Base-by-base conservation (phyloP, 108 stramenopile species). In the Thalassiosira profunda region DNA sequence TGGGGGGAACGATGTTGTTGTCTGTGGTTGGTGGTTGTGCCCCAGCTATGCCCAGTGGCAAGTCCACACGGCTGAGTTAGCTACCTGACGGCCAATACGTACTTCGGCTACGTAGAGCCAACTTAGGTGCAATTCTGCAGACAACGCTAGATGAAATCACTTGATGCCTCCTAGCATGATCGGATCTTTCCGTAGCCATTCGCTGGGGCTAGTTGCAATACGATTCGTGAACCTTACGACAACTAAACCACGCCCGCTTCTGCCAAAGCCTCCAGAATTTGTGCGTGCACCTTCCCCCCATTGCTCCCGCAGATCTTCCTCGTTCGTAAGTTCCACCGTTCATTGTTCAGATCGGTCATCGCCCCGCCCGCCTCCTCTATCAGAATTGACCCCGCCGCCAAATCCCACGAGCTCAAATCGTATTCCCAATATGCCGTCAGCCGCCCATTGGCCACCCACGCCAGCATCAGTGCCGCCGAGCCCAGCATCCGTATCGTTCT, bases 361-460 rank as follows among this genome's bases (percentile, higher is more conserved):
- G 20, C 24, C 11, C 95, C 97, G 15, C 95, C 97, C 1, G 97
- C 93, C 64, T 97, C 97, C 65, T 82, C 69, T 34, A 97, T 80
- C 31, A 97, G 75, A 63, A 97, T 67, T 20, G 77, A 80, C 10
- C 97, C 97, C 3, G 97, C 97, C 0, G 86, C 88, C 0, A 89
- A 63, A 78, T 97, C 97, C 96, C 97, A 98, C 9, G 84, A 79
- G 67, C 84, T 86, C 51, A 96, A 70, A 51, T 98, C 97, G 49
- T 83, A 83, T 46, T 80, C 82, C 80, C 84, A 91, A 77, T 91
- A 88, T 26, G 85, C 80, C 17, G 88, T 82, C 56, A 90, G 46
- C 28, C 96, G 71, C 8, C 96, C 97, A 65, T 76, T 66, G 1
- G 95, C 96, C 20, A 95, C 88, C 92, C 92, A 97, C 18, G 95